phyloP scores from a whole-genome alignment of 2,329 filamentous ascomycete genomes.

The Microdochium paspali region DNA sequence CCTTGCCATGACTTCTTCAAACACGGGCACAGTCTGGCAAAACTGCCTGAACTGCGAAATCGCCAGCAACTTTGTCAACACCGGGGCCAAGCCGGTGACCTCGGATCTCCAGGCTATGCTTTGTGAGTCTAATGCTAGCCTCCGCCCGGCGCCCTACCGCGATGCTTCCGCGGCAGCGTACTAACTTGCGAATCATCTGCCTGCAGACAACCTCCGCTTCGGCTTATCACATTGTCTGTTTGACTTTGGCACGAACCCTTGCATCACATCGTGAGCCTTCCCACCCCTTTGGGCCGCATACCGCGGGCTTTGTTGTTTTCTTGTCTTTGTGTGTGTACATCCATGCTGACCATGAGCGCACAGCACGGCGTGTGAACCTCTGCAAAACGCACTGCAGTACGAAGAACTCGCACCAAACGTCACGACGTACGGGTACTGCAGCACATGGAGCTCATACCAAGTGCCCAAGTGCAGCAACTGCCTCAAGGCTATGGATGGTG shows the following conservation, averaged over 20 bases:
- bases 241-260: conserved; percentile 31
- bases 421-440: conserved; percentile 44
- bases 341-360: conserved; percentile 12
- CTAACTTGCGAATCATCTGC: too few relatives aligned
- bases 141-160: too few relatives aligned
- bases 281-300: not conserved
- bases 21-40: conserved; percentile 38
- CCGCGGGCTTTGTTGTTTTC: not conserved
- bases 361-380: conserved; percentile 43
- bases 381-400: conserved; percentile 36
- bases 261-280: conserved; percentile 38
- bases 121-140: conserved; percentile 46
- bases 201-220: conserved; percentile 48
- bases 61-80: conserved; percentile 32
- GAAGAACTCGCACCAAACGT: conserved; percentile 36
- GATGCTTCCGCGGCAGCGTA: too few relatives aligned
- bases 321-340: not conserved
- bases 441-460: conserved; percentile 30
- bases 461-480: conserved; percentile 38
- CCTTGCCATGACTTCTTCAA: conserved; percentile 22
- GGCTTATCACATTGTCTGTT: conserved; percentile 46
- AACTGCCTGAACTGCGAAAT: conserved; percentile 43
- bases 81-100: conserved; percentile 19
- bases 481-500: conserved; percentile 24
- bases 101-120: conserved; percentile 45